phyloP scores from a whole-genome alignment of 2,329 filamentous ascomycete species.

The Dendrostoma leiphaemia region DNA sequence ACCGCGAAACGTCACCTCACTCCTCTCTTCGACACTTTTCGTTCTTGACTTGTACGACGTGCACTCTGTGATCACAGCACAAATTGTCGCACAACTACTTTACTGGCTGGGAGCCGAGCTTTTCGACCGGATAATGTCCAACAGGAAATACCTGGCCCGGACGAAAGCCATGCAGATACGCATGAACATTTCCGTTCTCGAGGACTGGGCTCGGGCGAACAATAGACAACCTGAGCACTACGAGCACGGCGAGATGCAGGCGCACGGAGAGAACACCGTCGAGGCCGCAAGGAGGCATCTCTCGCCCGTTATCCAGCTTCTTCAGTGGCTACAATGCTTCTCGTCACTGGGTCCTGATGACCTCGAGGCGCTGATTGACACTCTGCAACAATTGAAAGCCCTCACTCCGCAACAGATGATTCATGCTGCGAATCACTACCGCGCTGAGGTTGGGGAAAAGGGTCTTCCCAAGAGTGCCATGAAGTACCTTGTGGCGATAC shows the following conservation, averaged over 20 bases:
- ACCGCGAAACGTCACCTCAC: constrained; percentile 90
- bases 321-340: constrained; percentile 98
- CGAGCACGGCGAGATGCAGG: constrained; percentile 83
- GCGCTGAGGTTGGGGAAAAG: constrained; percentile 93
- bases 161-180: constrained; percentile 99
- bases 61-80: constrained; percentile 91
- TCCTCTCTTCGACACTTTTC: constrained; percentile 93
- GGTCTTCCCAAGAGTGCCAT: constrained; percentile 82
- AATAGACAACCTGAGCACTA: constrained; percentile 95
- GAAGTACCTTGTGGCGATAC: constrained; percentile 79
- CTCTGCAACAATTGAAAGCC: constrained; percentile 82
- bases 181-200: constrained; percentile 94
- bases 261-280: constrained; percentile 81
- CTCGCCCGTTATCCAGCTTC: constrained; percentile 84
- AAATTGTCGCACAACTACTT: constrained; percentile 87
- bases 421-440: constrained; percentile 88
- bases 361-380: constrained; percentile 81
- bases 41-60: constrained; percentile 98
- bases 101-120: constrained; percentile 97
- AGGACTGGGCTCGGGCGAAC: constrained; percentile 94
- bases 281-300: constrained; percentile 83
- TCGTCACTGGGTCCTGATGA: constrained; percentile 86
- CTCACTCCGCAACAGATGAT: constrained; percentile 86
- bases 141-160: constrained; percentile 86
- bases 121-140: constrained; percentile 97